phyloP scores from a whole-genome alignment of 139 green algal genomes.

The Desmodesmus armatus region DNA sequence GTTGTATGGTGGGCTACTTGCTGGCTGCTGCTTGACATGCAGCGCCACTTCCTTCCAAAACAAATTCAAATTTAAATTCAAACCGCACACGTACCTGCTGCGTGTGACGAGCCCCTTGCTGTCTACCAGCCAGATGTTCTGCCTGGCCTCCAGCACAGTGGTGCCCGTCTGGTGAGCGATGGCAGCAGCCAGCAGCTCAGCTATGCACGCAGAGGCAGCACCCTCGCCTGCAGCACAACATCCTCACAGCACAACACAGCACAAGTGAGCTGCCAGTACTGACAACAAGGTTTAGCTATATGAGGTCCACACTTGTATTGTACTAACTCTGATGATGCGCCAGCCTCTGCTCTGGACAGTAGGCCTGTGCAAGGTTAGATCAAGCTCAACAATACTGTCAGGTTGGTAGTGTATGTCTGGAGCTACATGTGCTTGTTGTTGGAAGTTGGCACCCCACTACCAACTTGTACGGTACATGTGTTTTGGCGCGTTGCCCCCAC shows the following conservation, averaged over 20 bases:
- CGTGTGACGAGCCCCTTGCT: constrained; percentile 78
- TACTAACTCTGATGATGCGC: too few relatives aligned
- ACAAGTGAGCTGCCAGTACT: neutral
- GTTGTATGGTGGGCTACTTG: too few relatives aligned
- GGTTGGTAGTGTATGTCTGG: neutral
- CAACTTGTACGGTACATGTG: neutral
- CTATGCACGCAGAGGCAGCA: constrained; percentile 68
- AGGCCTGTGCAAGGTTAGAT: too few relatives aligned
- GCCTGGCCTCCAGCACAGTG: constrained; percentile 81
- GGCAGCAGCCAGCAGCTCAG: constrained; percentile 83
- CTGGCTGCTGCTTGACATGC: too few relatives aligned
- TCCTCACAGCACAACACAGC: neutral
- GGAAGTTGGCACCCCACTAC: too few relatives aligned
- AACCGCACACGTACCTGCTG: constrained; percentile 57
- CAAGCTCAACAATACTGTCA: too few relatives aligned
- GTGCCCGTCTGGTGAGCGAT: constrained; percentile 62
- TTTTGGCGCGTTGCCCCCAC: constrained; percentile 46
- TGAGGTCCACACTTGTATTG: too few relatives aligned
- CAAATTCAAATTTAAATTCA: too few relatives aligned
- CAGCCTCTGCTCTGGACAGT: neutral
- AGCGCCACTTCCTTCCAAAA: too few relatives aligned
- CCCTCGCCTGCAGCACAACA: constrained; percentile 67
- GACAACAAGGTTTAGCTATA: too few relatives aligned
- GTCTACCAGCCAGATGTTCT: constrained; percentile 85
- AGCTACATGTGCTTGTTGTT: too few relatives aligned